Conservation (phyloP, 768 basidiomycete species). For the Psilocybe subaeruginosa region DNA sequence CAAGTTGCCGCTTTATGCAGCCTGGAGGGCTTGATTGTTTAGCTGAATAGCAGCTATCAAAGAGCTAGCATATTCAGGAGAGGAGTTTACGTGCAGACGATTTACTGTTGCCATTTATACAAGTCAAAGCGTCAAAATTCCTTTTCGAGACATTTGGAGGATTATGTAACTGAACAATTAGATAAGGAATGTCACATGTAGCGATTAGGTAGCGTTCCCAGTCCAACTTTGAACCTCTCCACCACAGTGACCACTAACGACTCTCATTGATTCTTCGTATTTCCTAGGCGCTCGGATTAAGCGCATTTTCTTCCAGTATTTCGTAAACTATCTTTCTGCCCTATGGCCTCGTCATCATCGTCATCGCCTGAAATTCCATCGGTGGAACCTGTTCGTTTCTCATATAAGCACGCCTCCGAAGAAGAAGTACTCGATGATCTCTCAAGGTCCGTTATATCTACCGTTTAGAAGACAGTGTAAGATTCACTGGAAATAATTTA, state of each 20-base stretch:
- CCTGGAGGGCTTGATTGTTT: constrained; percentile 9
- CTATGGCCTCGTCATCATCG: constrained; percentile 78
- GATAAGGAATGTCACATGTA: constrained; percentile 11
- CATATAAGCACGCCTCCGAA: constrained; percentile 75
- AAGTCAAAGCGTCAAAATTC: neutral
- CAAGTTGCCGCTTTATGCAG: neutral
- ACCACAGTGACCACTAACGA: constrained; percentile 16
- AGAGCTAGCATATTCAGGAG: neutral
- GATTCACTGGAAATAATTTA: constrained; percentile 29
- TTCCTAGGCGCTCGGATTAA: constrained; percentile 10
- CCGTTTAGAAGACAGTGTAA: neutral
- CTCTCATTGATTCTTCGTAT: constrained; percentile 20
- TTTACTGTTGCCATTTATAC: too few relatives aligned
- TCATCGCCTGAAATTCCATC: constrained; percentile 76
- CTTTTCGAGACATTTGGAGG: neutral
- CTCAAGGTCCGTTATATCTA: constrained; percentile 60
- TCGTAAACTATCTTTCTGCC: constrained; percentile 32
- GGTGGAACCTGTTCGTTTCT: constrained; percentile 44
- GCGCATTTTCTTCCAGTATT: constrained; percentile 29
- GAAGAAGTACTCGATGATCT: constrained; percentile 92
- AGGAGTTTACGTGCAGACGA: neutral
- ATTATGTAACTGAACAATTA: constrained; percentile 5
- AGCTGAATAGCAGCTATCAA: neutral
- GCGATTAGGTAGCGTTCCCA: constrained; percentile 15
- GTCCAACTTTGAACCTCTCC: constrained; percentile 15